Evolutionary conservation across 306 rosid species (phyloP).

Genomic region (Vigna unguiculata): DNA sequence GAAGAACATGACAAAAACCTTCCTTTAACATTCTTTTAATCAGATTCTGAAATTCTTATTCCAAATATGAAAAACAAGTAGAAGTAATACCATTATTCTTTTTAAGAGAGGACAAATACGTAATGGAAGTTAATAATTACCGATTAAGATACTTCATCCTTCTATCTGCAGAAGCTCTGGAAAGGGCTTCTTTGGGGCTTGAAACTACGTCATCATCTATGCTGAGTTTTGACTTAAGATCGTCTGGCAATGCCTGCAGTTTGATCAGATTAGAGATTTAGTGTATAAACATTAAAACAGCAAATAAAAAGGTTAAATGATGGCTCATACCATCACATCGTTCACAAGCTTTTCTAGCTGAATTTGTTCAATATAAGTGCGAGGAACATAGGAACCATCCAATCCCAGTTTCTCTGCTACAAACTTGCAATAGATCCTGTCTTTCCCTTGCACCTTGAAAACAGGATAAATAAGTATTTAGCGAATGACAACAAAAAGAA

Average conservation of each 20-base stretch:
- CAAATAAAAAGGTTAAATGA: conserved; percentile 36
- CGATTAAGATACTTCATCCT: conserved; percentile 84
- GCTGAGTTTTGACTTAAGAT: conserved; percentile 87
- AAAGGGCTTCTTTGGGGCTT: conserved; percentile 98
- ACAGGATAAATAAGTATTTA: conserved; percentile 41
- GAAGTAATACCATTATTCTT: conserved; percentile 21
- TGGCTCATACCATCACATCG: conserved; percentile 89
- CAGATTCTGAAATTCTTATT: conserved; percentile 28
- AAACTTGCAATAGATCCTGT: conserved; percentile 70
- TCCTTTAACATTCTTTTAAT: conserved; percentile 25
- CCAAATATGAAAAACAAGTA: conserved; percentile 30
- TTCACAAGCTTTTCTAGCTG: conserved; percentile 96
- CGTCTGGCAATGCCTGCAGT: conserved; percentile 94
- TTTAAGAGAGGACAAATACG: conserved; percentile 24
- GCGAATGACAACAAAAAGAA: conserved; percentile 31
- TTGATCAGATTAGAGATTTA: conserved; percentile 49
- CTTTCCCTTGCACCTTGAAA: conserved; percentile 95
- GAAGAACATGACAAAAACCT: conserved; percentile 41
- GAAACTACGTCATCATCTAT: conserved; percentile 80
- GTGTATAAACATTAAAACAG: conserved; percentile 26
- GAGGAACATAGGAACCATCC: conserved; percentile 93
- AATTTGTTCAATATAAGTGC: conserved; percentile 97
- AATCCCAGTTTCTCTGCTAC: conserved; percentile 79
- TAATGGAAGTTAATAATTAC: conserved; percentile 50
- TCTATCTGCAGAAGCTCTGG: conserved; percentile 95